A percentile compares a stretch with the other conserved stretches of the same genome.
These are phyloP conservation scores for Durusdinium trenchii DNA, from an alignment of 73 alveolate genomes.

Conservation along the genomic window DNA sequence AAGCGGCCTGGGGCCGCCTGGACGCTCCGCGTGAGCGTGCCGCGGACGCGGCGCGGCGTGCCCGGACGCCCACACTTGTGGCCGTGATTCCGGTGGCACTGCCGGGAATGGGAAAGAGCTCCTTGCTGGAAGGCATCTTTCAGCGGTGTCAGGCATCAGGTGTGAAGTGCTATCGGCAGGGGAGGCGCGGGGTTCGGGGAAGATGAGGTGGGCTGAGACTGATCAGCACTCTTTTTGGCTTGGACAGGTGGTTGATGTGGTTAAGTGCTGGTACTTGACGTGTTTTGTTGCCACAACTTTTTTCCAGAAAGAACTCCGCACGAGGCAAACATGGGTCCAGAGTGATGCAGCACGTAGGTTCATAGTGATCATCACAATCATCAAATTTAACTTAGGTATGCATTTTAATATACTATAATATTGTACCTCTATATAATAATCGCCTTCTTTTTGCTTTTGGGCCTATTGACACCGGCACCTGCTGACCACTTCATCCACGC, in stretches of 20 bases:
- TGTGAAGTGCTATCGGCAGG: constrained; percentile 52
- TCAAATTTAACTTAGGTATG: too few species aligned
- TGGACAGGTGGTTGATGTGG: background rate
- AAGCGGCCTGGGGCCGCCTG: constrained; percentile 24
- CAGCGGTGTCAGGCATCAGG: constrained; percentile 21
- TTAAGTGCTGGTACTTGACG: too few species aligned
- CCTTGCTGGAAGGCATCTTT: constrained; percentile 42
- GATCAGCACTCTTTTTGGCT: background rate
- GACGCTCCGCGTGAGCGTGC: background rate
- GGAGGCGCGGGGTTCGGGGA: background rate
- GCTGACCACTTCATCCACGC: too few species aligned
- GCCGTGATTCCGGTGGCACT: constrained; percentile 29
- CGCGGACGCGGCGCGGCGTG: too few species aligned
- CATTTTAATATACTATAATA: too few species aligned
- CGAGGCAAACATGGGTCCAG: too few species aligned
- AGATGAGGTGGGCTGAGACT: background rate
- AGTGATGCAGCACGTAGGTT: too few species aligned
- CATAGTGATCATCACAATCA: too few species aligned
- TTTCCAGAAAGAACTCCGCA: too few species aligned
- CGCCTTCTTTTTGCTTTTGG: too few species aligned
- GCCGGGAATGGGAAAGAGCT: constrained; percentile 80
- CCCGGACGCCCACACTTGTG: background rate
- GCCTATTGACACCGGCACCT: too few species aligned
- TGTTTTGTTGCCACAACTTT: background rate
- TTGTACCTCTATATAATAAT: too few species aligned